Conservation (phyloP, 2,329 filamentous ascomycete genomes). For the Akanthomyces lecanii region DNA sequence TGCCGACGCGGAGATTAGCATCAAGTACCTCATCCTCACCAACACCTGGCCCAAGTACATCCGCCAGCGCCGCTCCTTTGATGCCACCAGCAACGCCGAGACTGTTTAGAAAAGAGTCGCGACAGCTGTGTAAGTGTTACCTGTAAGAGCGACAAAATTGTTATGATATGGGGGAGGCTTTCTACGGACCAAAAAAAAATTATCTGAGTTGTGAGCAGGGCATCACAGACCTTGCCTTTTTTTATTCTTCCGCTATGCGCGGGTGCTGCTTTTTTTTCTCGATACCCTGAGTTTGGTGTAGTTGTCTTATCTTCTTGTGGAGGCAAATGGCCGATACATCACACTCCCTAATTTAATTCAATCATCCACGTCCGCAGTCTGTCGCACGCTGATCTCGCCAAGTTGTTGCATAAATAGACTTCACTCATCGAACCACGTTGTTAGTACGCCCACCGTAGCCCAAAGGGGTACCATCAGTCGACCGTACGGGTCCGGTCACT, state of each 20-base stretch:
- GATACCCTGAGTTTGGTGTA: constrained; percentile 14
- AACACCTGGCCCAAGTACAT: constrained; percentile 66
- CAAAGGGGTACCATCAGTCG: neutral
- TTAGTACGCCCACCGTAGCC: neutral
- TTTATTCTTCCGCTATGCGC: neutral
- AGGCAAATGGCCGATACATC: neutral
- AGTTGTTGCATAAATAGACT: too few species aligned
- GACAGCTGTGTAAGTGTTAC: neutral
- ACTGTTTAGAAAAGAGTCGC: constrained; percentile 7
- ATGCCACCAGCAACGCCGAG: constrained; percentile 15
- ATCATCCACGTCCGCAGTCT: neutral
- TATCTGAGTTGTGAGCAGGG: neutral
- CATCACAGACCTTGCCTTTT: neutral
- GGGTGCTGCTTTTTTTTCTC: constrained; percentile 2
- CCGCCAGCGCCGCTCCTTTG: constrained; percentile 34
- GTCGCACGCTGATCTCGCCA: neutral
- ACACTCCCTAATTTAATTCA: neutral
- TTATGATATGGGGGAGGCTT: neutral
- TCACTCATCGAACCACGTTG: neutral
- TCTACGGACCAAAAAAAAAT: neutral
- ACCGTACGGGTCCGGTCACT: constrained; percentile 1
- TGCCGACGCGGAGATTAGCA: constrained; percentile 54
- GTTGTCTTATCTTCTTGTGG: neutral
- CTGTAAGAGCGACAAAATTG: neutral
- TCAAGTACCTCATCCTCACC: constrained; percentile 65